Base-by-base conservation (phyloP, 768 basidiomycete genomes). In the Mycena filopes region DNA sequence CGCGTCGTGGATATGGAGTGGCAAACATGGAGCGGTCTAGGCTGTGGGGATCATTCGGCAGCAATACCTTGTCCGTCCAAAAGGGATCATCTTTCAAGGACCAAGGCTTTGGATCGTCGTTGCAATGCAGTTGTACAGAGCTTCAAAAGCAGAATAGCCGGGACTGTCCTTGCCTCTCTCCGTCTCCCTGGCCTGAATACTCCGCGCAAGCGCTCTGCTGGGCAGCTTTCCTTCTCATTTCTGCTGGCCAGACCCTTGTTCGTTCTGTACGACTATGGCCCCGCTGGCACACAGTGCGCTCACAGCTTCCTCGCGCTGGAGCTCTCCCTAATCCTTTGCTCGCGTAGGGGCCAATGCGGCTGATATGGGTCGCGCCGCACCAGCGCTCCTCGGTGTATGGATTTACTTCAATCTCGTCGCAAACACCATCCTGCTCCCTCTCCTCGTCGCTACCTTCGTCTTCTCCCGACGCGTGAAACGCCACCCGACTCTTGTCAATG, bases 401-500 rank as follows among this genome's bases (percentile, higher is more conserved):
- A 79, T 83, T 25, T 80, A 79, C 70, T 79, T 84, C 68, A 80
- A 84, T 55, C 78, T 85, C 29, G 72, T 84, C 66, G 76, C 79
- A 56, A 81, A 84, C 74, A 82, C 81, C 55, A 73, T 85, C 53
- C 70, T 83, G 18, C 75, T 84, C 15, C 80, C 81, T 9, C 60
- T 84, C 49, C 78, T 86, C 49, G 76, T 83, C 43, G 69, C 72
- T 25, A 85, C 83, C 3, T 82, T 85, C 69, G 55, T 85, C 8
- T 72, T 84, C 45, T 79, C 82, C 10, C 78, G 72, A 51, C 71
- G 74, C 4, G 78, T 69, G 1, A 76, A 74, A 46, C 78, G 82
- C 46, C 83, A 83, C 65, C 79, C 81, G 2, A 79, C 80, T 2
- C 72, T 86, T 42, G 73, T 86, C 46, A 85, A 84, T 56, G 72